A percentile compares a stretch with the other conserved stretches of the same genome.
Evolutionary conservation across 129 eudicot genomes (phyloP).

Genomic region (Escallonia rubra): DNA sequence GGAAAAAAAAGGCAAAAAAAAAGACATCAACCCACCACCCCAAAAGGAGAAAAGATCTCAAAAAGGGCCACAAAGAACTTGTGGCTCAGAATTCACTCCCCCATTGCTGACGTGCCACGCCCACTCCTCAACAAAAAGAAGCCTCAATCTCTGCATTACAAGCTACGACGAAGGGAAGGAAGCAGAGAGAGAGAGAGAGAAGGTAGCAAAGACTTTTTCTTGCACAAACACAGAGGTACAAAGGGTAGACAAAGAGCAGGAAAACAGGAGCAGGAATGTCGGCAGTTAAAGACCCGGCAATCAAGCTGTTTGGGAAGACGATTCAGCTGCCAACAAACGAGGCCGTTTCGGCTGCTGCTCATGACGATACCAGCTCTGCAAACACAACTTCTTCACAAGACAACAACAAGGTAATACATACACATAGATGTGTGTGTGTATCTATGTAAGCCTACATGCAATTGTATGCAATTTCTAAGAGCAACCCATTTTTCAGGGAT

Average conservation of each 20-base stretch:
- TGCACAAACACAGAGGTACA: neutral
- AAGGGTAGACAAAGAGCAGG: conserved; percentile 13
- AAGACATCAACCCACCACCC: neutral
- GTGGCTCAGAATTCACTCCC: conserved; percentile 27
- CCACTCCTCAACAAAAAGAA: conserved; percentile 3
- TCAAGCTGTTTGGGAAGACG: conserved; percentile 51
- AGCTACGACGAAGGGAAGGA: neutral
- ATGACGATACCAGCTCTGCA: neutral
- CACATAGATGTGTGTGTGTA: neutral
- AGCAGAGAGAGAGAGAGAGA: conserved; percentile 6
- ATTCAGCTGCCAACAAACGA: conserved; percentile 31
- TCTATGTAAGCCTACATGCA: neutral
- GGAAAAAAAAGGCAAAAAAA: conserved; percentile 4
- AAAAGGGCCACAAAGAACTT: conserved; percentile 23
- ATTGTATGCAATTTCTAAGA: conserved; percentile 9
- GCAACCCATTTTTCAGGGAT: conserved; percentile 9
- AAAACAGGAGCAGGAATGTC: conserved; percentile 17
- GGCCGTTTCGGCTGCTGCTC: neutral
- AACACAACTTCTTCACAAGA: neutral
- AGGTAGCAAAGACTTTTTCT: neutral
- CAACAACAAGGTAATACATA: conserved; percentile 20
- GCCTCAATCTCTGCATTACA: neutral
- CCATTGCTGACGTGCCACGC: conserved; percentile 26
- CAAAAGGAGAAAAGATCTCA: conserved; percentile 17
- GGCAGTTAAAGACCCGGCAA: conserved; percentile 38